Evolutionary conservation across 331 rosid species (phyloP).

Genomic region (Dryas integrifolia): DNA sequence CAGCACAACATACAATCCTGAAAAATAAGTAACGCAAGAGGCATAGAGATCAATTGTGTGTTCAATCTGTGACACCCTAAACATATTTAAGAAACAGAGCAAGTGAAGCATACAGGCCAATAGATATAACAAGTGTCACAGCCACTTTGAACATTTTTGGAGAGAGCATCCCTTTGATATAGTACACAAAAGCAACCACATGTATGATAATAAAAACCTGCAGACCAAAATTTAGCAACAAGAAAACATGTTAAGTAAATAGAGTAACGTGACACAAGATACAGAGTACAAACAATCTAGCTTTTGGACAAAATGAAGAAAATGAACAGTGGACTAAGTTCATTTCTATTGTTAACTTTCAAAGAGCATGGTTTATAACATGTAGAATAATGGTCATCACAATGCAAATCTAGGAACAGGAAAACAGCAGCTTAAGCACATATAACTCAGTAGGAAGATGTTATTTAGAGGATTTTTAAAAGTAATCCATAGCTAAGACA

Average conservation of each 20-base stretch:
- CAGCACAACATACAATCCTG: constrained; percentile 76
- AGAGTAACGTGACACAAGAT: background rate
- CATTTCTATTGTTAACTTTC: background rate
- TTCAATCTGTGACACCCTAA: constrained; percentile 19
- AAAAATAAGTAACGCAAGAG: constrained; percentile 35
- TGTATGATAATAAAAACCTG: constrained; percentile 96
- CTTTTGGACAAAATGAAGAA: background rate
- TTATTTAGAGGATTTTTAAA: background rate
- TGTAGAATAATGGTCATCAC: background rate
- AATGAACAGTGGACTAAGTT: background rate
- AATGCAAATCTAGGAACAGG: background rate
- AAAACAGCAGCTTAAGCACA: background rate
- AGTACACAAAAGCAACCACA: constrained; percentile 89
- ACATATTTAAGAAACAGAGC: constrained; percentile 16
- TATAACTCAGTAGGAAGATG: background rate
- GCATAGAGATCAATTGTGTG: constrained; percentile 24
- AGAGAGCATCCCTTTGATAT: constrained; percentile 82
- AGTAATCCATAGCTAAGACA: background rate
- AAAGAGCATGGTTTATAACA: background rate
- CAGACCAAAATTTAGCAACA: constrained; percentile 27
- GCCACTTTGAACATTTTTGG: constrained; percentile 95
- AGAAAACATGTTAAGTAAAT: constrained; percentile 27
- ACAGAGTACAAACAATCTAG: background rate
- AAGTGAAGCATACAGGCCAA: constrained; percentile 74
- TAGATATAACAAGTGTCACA: constrained; percentile 69